Conservation (phyloP, 495 filamentous ascomycete genomes). For the Copromyces sp. region DNA sequence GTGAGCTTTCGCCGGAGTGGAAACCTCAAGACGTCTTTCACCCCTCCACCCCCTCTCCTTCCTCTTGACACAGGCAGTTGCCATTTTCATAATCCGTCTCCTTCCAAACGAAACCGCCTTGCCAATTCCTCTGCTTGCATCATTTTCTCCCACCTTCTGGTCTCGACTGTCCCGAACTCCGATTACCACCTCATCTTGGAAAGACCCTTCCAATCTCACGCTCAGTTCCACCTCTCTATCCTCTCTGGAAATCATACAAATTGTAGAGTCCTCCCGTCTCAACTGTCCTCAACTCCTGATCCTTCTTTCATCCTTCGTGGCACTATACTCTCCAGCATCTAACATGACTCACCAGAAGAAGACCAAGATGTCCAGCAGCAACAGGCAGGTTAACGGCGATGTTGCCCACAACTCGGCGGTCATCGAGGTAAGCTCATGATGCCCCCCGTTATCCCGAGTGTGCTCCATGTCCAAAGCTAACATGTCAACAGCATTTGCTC, state of each 20-base stretch:
- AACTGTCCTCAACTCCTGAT: background rate
- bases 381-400: conserved; percentile 20
- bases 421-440: conserved; percentile 14
- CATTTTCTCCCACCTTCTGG: background rate
- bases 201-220: background rate
- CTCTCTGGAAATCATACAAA: background rate
- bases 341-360: conserved; percentile 10
- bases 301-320: background rate
- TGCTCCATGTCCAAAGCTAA: conserved; percentile 1
- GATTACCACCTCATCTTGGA: background rate
- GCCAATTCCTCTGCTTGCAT: background rate
- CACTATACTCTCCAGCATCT: conserved; percentile 7
- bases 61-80: background rate
- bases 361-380: conserved; percentile 13
- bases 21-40: background rate
- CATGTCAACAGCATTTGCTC: conserved; percentile 55
- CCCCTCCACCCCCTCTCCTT: background rate
- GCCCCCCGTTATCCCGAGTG: background rate
- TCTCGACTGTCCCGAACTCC: background rate
- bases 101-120: background rate
- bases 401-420: conserved; percentile 15
- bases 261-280: background rate
- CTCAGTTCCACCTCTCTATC: background rate
- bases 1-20: background rate
- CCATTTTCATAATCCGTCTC: background rate